phyloP scores from a whole-genome alignment of 345 rosid genomes.

The Noccaea bulbosa region DNA sequence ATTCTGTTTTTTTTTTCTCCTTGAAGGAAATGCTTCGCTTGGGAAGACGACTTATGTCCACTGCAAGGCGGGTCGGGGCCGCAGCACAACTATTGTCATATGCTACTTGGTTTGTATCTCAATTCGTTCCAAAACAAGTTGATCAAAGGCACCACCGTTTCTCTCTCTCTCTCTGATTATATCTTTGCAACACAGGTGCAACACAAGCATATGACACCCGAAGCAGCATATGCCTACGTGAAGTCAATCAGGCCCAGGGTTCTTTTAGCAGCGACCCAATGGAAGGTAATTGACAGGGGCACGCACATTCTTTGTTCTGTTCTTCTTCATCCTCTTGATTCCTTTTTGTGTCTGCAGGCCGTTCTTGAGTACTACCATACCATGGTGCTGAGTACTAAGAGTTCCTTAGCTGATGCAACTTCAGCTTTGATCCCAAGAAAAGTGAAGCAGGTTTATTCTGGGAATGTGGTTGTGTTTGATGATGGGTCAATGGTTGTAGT shows the following conservation, averaged over 20 bases:
- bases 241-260: conserved; percentile 90
- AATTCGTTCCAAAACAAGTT: not conserved
- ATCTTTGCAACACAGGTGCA: conserved; percentile 57
- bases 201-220: conserved; percentile 84
- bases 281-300: conserved; percentile 64
- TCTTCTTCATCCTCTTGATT: conserved; percentile 1
- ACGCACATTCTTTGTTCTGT: not conserved
- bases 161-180: conserved; percentile 19
- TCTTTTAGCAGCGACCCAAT: conserved; percentile 81
- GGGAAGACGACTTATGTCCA: conserved; percentile 84
- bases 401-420: conserved; percentile 28
- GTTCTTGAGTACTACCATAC: conserved; percentile 75
- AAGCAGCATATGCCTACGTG: conserved; percentile 76
- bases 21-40: conserved; percentile 63
- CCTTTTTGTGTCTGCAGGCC: conserved; percentile 56
- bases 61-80: conserved; percentile 99
- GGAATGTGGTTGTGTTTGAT: conserved; percentile 65
- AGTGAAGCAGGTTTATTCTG: conserved; percentile 40
- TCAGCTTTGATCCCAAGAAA: conserved; percentile 44
- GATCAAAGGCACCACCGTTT: not conserved
- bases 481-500: conserved; percentile 82
- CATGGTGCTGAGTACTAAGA: conserved; percentile 46
- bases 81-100: conserved; percentile 90
- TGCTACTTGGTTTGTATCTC: conserved; percentile 79
- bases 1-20: conserved; percentile 22